Conservation (phyloP, 345 rosid genomes). For the Sisymbrium irio region DNA sequence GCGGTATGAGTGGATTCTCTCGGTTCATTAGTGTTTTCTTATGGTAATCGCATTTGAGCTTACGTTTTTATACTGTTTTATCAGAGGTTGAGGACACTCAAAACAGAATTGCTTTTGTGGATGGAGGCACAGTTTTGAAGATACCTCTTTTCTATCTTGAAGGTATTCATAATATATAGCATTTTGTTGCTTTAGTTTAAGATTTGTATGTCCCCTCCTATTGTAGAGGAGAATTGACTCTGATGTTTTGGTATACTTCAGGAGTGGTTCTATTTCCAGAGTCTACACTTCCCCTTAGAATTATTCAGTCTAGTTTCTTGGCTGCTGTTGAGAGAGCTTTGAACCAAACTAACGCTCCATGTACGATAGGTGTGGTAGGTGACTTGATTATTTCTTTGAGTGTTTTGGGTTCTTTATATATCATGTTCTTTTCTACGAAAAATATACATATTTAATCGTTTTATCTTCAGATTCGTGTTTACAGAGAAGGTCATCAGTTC, state of each 20-base stretch:
- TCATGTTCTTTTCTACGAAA: no score
- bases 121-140: conserved; percentile 65
- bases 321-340: conserved; percentile 85
- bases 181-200: no score
- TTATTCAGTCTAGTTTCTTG: conserved; percentile 63
- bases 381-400: conserved; percentile 14
- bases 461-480: conserved; percentile 60
- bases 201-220: no score
- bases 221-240: no score
- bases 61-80: background rate
- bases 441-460: background rate
- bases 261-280: conserved; percentile 97
- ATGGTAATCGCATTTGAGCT: background rate
- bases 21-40: background rate
- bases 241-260: conserved; percentile 35
- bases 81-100: conserved; percentile 92
- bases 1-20: conserved; percentile 52
- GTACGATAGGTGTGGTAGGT: conserved; percentile 89
- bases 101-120: conserved; percentile 64
- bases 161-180: conserved; percentile 41
- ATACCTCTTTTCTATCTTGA: conserved; percentile 83
- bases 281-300: conserved; percentile 91
- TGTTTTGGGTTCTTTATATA: background rate
- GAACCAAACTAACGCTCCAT: conserved; percentile 68
- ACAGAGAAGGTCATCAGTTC: conserved; percentile 41